phyloP scores from a whole-genome alignment of 768 basidiomycete genomes.

The Pholiota conissans region DNA sequence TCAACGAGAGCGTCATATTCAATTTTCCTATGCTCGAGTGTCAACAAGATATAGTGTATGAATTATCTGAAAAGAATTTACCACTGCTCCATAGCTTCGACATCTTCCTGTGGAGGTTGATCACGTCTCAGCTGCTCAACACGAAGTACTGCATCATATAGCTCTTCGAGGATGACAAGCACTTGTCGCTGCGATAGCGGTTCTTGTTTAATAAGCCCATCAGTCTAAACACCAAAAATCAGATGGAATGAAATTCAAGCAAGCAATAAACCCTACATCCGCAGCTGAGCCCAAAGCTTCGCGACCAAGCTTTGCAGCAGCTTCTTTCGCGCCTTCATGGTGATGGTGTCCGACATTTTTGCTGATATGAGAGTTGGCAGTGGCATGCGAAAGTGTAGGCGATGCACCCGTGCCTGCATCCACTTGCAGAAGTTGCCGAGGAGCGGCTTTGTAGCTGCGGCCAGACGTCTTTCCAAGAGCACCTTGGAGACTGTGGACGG shows the following conservation, averaged over 20 bases:
- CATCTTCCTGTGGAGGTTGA: constrained; percentile 66
- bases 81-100: constrained; percentile 45
- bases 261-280: constrained; percentile 38
- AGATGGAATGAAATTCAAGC: neutral
- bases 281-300: constrained; percentile 67
- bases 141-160: constrained; percentile 83
- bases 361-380: constrained; percentile 52
- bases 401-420: constrained; percentile 50
- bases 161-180: constrained; percentile 73
- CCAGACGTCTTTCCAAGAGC: constrained; percentile 94
- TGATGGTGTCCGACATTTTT: constrained; percentile 45
- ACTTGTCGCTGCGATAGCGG: constrained; percentile 80
- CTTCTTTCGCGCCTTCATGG: constrained; percentile 67
- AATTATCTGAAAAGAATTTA: constrained; percentile 19
- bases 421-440: constrained; percentile 92
- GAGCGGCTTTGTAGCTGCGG: constrained; percentile 94
- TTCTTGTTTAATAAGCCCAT: constrained; percentile 62
- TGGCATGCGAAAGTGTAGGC: constrained; percentile 44
- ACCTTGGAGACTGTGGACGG: constrained; percentile 80
- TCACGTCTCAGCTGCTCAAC: constrained; percentile 85
- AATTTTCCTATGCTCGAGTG: constrained; percentile 44
- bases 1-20: constrained; percentile 62
- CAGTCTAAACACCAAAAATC: constrained; percentile 41
- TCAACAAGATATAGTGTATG: neutral
- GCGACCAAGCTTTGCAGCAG: constrained; percentile 73